Base-by-base conservation (phyloP, 2,329 filamentous ascomycete genomes). In the Neofusicoccum kwambonambiense region DNA sequence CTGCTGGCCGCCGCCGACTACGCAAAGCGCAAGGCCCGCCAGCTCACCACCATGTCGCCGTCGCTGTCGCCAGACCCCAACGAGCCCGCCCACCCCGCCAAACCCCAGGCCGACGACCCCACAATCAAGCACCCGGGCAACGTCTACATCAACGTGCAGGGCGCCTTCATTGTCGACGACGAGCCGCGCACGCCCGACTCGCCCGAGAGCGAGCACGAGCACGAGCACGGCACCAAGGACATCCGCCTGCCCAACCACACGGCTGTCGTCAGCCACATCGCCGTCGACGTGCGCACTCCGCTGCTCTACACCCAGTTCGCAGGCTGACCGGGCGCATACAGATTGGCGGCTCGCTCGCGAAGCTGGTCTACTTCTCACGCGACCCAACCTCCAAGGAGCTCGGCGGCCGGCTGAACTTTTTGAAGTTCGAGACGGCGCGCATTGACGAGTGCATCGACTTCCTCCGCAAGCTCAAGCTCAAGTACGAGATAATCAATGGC, bases 211-310 rank as follows among this genome's bases (percentile, higher is more conserved):
- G 83, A 87, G 52, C 44, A 60, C 31, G 83, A 84, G 27, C 84
- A 87, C 64, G 82, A 87, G 69, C 86, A 89, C 76, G 92, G 96
- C 76, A 93, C 91, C 65, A 93, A 92, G 74, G 95, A 97, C 75
- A 99, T 99, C 71, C 86, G 95, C n/a, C 82, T 99, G 66, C 95
- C 95, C 34, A 95, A 98, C 78, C 95, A 99, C 79, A 97, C 92
- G 12, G 90, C 91, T 11, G 89, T 97, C 8, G 94, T 99, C 70
- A 97, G 93, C 81, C 95, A 99, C 82, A 92, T 99, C 71, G 95
- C 95, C 62, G 90, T 97, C 67, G 95, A 99, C 84, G 93, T 96
- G 84, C 79, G 90, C 83, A 34, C 49, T 50, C 39, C 57, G n/a
- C 42, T 37, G 62, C 57, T 3, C 4, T n/a, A 19, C 34, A 22